Evolutionary conservation across 768 basidiomycete species (phyloP), one percentile per base, ranked within the genome.

Genomic region (Roridomyces roridus): DNA sequence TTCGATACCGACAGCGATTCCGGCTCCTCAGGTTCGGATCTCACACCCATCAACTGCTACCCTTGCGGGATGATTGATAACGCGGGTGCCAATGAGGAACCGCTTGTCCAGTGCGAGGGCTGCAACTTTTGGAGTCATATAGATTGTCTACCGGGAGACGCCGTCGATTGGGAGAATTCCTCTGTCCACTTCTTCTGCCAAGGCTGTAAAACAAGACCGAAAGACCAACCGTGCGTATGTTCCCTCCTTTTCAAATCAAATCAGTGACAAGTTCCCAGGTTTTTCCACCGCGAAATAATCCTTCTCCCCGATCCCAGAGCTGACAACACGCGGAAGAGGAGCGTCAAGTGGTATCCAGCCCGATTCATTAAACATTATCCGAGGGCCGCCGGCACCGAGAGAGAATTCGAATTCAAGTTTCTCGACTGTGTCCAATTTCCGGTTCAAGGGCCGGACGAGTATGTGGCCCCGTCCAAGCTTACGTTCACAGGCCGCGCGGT

Each of bases 351-450:
- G 52, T 40, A 39, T 46, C 52, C 35, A 3, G 41, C 41, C 17
- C 43, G 23, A n/a, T 46, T 46, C 45, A 26, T n/a, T 8, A 26
- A 28, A 9, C 45, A 45, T 29, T 29, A 12, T 26, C 34, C 34
- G 17, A 3, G 45, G 8, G 31, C 28, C 17, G 5, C 11, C 21
- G 14, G 10, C 11, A 25, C 34, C 36, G 12, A 40, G 10, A 20
- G 29, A 18, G 24, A 39, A n/a, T 54, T 54, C 12, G 44, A 45
- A 37, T 54, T 54, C 28, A 43, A 25, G 12, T 54, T 29, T 28
- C 17, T 46, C 35, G 35, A 37, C 5, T 54, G 52, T 25, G 36
- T 54, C 24, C 24, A 40, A 3, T 54, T 43, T 43, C 44, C 52
- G 4, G 2, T 45, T 37, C 34, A 5, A 36, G 21, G 11, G 11